These are phyloP conservation scores for Gnomoniopsis sp. DNA, from an alignment of 2,329 filamentous ascomycete genomes.

Conservation along the genomic window DNA sequence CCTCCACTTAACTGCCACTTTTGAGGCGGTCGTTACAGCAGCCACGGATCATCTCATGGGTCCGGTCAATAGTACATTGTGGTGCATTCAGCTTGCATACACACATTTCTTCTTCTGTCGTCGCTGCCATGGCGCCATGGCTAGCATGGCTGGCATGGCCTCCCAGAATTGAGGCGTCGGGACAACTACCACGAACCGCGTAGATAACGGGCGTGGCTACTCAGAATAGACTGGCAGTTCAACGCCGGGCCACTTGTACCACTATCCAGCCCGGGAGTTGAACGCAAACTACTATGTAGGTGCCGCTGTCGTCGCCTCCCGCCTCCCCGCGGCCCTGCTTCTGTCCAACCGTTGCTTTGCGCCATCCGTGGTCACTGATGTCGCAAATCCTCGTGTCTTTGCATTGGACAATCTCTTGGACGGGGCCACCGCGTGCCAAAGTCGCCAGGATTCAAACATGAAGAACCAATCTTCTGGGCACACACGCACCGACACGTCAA, in stretches of 20 bases:
- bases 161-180: neutral
- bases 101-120: constrained; percentile 7
- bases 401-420: constrained; percentile 10
- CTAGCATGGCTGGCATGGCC: constrained; percentile 4
- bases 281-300: no score
- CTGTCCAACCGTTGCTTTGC: neutral
- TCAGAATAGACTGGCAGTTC: constrained; percentile 2
- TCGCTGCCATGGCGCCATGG: no score
- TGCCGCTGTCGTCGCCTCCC: no score
- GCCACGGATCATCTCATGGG: no score
- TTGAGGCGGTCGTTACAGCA: no score
- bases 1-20: neutral
- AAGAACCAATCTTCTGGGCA: constrained; percentile 6
- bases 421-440: neutral
- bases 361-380: neutral
- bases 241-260: neutral
- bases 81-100: neutral
- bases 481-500: constrained; percentile 9
- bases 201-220: constrained; percentile 4
- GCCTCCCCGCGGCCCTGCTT: neutral
- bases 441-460: constrained; percentile 3
- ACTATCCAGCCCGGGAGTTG: neutral
- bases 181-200: constrained; percentile 8
- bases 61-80: no score
- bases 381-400: neutral